A percentile compares a stretch with the other conserved stretches of the same genome.
Conservation (phyloP, 2,329 filamentous ascomycete genomes). For the Neoarthrinium moseri region DNA sequence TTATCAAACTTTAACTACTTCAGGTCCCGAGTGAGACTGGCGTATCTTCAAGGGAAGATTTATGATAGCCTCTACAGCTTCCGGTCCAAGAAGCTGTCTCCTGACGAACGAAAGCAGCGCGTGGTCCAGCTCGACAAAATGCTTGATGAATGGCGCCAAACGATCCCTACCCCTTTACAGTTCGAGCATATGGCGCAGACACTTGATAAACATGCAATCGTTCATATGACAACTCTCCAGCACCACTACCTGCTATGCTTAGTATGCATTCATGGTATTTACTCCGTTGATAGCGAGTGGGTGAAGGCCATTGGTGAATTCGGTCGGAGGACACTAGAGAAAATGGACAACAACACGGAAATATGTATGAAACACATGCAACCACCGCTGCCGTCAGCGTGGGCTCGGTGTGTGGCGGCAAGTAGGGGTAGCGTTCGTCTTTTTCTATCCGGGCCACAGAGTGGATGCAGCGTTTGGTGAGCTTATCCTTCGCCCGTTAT, state of each 20-base stretch:
- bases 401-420: constrained; percentile 18
- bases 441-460: constrained; percentile 12
- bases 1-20: constrained; percentile 35
- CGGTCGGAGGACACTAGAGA: constrained; percentile 22
- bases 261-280: constrained; percentile 37
- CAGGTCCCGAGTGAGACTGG: constrained; percentile 36
- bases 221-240: constrained; percentile 36
- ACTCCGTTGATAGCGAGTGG: constrained; percentile 36
- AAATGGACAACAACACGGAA: constrained; percentile 16
- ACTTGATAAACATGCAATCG: constrained; percentile 25
- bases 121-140: constrained; percentile 24
- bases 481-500: too few relatives aligned
- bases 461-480: constrained; percentile 19
- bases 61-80: constrained; percentile 38
- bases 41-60: constrained; percentile 38
- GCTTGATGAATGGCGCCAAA: constrained; percentile 35
- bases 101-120: constrained; percentile 25
- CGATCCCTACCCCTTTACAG: constrained; percentile 31
- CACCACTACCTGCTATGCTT: constrained; percentile 34
- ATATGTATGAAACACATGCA: constrained; percentile 13
- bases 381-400: constrained; percentile 16
- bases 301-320: constrained; percentile 29
- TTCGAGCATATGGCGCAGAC: constrained; percentile 25
- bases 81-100: constrained; percentile 21
- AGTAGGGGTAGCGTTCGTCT: constrained; percentile 22